A percentile compares a stretch with the other conserved stretches of the same genome.
Conservation (phyloP, 495 filamentous ascomycete genomes). For the Alectoria sarmentosa region DNA sequence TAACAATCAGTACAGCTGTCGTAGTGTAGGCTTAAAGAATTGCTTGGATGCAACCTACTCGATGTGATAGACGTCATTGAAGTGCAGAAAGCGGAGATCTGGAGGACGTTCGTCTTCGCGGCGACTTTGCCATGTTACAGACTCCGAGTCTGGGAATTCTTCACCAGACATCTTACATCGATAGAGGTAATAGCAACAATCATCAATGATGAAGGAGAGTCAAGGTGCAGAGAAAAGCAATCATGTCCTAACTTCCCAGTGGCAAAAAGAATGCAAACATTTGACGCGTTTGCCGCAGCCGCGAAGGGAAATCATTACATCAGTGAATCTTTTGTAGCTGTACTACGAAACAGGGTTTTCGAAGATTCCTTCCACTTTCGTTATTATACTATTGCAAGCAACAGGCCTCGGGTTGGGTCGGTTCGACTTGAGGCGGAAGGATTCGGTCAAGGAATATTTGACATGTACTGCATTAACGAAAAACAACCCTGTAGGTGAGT, state of each 20-base stretch:
- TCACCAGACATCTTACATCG: slow-evolving; percentile 6
- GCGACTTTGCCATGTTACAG: slow-evolving; percentile 9
- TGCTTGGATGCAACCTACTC: slow-evolving; percentile 41
- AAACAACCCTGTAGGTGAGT: no score
- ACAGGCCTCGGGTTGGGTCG: no score
- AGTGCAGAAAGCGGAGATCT: slow-evolving; percentile 76
- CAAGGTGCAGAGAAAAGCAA: background rate
- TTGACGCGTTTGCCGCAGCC: slow-evolving; percentile 7
- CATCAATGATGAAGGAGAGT: background rate
- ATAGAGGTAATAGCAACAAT: background rate
- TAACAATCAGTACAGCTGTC: background rate
- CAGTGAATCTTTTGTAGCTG: no score
- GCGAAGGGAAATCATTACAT: no score
- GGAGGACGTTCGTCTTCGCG: slow-evolving; percentile 37
- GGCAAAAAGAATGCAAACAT: background rate
- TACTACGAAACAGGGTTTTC: no score
- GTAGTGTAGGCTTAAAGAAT: background rate
- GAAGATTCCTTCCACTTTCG: no score
- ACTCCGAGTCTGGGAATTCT: background rate
- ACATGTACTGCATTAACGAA: no score
- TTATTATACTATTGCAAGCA: no score
- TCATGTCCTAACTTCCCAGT: no score
- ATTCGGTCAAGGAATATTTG: no score
- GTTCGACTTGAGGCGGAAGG: no score
- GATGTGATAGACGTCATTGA: slow-evolving; percentile 90